Percentiles rank a stretch among this genome's conserved stretches.
phyloP scores from a whole-genome alignment of 2,329 filamentous ascomycete genomes.

The Triangularia setosa region DNA sequence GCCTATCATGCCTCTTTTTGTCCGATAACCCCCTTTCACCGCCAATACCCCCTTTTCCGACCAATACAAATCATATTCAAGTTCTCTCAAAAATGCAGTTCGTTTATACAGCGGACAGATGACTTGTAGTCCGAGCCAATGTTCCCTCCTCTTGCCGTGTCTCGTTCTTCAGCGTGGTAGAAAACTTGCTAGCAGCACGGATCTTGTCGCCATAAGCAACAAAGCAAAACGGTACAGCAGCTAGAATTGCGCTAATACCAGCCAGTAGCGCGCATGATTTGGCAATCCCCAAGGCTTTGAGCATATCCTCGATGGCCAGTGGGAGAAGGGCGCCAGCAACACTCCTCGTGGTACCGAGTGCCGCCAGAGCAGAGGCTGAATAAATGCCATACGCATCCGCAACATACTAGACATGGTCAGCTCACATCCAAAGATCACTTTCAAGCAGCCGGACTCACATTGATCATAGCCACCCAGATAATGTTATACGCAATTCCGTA shows the following conservation, averaged over 20 bases:
- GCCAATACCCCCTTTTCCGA: not conserved
- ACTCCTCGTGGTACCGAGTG: constrained; percentile 26
- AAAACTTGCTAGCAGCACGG: constrained; percentile 35
- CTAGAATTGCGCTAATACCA: constrained; percentile 43
- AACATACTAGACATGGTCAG: constrained; percentile 17
- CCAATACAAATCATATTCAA: not conserved
- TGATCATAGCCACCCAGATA: constrained; percentile 30
- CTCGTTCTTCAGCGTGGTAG: constrained; percentile 39
- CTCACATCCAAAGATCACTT: not conserved
- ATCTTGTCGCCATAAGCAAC: constrained; percentile 42
- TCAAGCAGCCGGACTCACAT: constrained; percentile 11
- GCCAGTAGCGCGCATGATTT: constrained; percentile 47
- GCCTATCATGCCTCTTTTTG: not conserved
- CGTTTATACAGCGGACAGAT: not conserved
- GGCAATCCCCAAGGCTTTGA: constrained; percentile 27
- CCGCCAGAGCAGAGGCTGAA: constrained; percentile 28
- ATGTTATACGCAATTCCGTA: constrained; percentile 29
- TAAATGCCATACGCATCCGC: constrained; percentile 29
- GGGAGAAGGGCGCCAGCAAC: constrained; percentile 28
- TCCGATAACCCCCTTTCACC: not conserved
- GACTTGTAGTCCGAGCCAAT: constrained; percentile 2
- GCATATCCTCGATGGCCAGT: constrained; percentile 26
- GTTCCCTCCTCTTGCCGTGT: constrained; percentile 33
- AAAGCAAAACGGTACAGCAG: constrained; percentile 49
- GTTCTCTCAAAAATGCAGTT: not conserved